Percentiles rank a stretch among this genome's conserved stretches.
Evolutionary conservation across 225 moss, liverwort and hornwort genomes (phyloP).

Genomic region (Pseudoscleropodium purum): DNA sequence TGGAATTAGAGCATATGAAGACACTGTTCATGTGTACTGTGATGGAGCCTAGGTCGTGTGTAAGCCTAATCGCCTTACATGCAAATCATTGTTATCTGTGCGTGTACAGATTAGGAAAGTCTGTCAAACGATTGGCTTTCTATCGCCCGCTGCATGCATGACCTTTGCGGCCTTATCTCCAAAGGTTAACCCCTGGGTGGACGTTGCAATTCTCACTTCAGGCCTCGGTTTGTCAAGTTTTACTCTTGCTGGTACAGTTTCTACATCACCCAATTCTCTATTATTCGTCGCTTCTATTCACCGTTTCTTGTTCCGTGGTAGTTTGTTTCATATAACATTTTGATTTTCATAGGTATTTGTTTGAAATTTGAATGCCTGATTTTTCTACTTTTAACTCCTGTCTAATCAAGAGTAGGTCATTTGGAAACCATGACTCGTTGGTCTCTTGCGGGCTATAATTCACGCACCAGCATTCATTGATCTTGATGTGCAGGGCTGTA

Average conservation of each 20-base stretch:
- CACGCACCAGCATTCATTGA: neutral
- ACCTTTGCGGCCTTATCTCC: slow-evolving; percentile 47
- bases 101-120: slow-evolving; percentile 71
- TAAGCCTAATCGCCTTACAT: neutral
- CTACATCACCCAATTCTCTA: neutral
- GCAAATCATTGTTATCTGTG: neutral
- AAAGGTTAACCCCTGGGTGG: slow-evolving; percentile 58
- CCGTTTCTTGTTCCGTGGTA: neutral
- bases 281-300: neutral
- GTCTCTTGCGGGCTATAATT: neutral
- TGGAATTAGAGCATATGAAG: neutral
- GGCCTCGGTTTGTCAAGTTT: slow-evolving; percentile 91
- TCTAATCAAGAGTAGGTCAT: neutral
- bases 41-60: neutral
- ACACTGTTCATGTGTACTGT: neutral
- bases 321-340: neutral
- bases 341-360: neutral
- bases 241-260: slow-evolving; percentile 60
- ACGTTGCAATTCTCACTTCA: slow-evolving; percentile 59
- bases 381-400: neutral
- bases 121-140: slow-evolving; percentile 84
- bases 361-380: neutral
- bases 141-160: slow-evolving; percentile 88
- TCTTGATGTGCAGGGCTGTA: slow-evolving; percentile 60
- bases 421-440: neutral